Evolutionary conservation across 768 basidiomycete genomes (phyloP), one percentile per base, ranked within the genome.

Genomic region (Chalciporus sphaerocephalus): DNA sequence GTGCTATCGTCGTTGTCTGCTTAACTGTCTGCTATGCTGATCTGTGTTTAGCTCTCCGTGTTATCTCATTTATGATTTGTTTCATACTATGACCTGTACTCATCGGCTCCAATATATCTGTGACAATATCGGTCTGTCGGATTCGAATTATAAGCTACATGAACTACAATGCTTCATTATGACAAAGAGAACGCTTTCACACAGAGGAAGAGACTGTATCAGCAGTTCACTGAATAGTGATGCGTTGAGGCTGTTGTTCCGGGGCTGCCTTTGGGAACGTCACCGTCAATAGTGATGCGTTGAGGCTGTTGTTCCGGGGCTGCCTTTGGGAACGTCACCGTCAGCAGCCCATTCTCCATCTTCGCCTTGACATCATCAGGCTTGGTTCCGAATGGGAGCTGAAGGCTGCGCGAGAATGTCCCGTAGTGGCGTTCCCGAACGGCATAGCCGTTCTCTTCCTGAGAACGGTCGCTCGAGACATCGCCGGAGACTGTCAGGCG

Each of bases 401-500:
- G 67, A 24, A 78, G 41, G 0, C 71, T 66, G 16, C 75, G 55
- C 18, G 69, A 65, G 60, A 77, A 74, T 42, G 59, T 69, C 16
- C 78, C 74, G 40, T 50, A 68, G 18, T 61, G 62, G 38, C 74
- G 62, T 59, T 79, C 78, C 21, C 69, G 63, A 15, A 79, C 52
- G 13, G 68, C 66, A 37, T 69, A 74, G 5, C 68, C 69, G n/a
- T 50, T 54, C 46, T 74, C 64, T 2, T 71, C 69, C 22, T 57
- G 62, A 11, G 73, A 64, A 0, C 47, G 16, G 4, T 70, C 63
- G 1, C 55, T 39, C 11, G 62, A 63, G 41, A 55, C 65, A 59
- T 79, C 72, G n/a, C 74, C 78, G 0, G 74, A 71, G 16, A 81
- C 60, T 3, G 62, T 73, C 44, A 80, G 61, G 22, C 67, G 68